phyloP scores from a whole-genome alignment of 176 grass and related monocot genomes.

The Raddia distichophylla region DNA sequence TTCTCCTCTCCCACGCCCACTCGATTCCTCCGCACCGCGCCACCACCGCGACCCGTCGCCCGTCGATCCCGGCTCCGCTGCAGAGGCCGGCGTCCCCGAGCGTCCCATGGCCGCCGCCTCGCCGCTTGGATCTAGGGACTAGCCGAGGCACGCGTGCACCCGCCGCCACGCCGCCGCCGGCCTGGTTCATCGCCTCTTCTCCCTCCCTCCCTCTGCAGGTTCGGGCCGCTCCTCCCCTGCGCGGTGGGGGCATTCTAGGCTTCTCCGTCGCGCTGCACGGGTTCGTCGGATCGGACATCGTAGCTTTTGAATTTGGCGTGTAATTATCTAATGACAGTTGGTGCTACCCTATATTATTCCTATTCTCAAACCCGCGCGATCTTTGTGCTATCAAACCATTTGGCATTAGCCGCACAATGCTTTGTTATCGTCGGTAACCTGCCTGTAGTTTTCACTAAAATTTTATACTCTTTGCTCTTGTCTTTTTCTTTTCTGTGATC shows the following conservation, averaged over 20 bases:
- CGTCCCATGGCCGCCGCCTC: conserved; percentile 13
- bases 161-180: background rate
- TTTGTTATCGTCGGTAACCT: background rate
- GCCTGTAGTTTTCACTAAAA: conserved; percentile 16
- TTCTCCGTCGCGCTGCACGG: background rate
- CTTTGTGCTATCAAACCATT: conserved; percentile 10
- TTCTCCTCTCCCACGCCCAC: background rate
- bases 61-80: conserved; percentile 1
- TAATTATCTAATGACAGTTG: conserved; percentile 31
- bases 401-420: conserved; percentile 16
- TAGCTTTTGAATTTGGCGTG: background rate
- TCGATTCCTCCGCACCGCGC: conserved; percentile 32
- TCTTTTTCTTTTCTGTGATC: background rate
- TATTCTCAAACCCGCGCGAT: conserved; percentile 33
- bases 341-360: conserved; percentile 26
- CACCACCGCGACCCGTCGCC: background rate
- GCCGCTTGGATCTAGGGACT: conserved; percentile 2
- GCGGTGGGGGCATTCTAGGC: background rate
- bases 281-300: background rate
- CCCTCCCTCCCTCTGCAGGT: too few relatives aligned
- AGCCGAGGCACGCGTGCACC: background rate
- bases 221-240: background rate
- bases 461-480: background rate
- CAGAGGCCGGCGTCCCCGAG: background rate
- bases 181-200: conserved; percentile 5